Evolutionary conservation across 2,329 filamentous ascomycete genomes (phyloP).

Genomic region (Fusarium burgessii): DNA sequence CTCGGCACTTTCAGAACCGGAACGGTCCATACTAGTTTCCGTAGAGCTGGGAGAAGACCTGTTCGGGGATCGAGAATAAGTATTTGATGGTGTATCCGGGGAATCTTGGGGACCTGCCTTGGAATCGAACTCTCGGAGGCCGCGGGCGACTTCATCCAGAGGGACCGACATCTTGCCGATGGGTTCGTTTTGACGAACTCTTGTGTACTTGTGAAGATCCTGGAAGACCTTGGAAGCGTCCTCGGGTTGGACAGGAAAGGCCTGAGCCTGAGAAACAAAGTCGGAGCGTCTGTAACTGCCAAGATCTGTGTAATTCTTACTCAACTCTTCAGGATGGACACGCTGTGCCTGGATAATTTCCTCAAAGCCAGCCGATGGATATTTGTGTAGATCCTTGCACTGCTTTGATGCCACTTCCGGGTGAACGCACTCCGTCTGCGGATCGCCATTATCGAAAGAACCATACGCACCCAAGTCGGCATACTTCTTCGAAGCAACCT

Average conservation of each 20-base stretch:
- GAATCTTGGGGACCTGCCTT: constrained; percentile 47
- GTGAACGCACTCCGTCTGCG: constrained; percentile 41
- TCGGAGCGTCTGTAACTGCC: constrained; percentile 53
- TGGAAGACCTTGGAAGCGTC: constrained; percentile 55
- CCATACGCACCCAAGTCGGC: constrained; percentile 52
- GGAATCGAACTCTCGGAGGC: constrained; percentile 55
- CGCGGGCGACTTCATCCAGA: constrained; percentile 51
- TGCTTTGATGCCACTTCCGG: constrained; percentile 50
- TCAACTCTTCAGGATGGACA: constrained; percentile 54
- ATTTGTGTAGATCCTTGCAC: constrained; percentile 51
- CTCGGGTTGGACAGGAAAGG: constrained; percentile 50
- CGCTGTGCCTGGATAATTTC: constrained; percentile 44
- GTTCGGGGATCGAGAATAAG: constrained; percentile 42
- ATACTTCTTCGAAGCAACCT: constrained; percentile 55
- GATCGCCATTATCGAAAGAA: constrained; percentile 43
- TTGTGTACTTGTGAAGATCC: constrained; percentile 56
- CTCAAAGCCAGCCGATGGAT: constrained; percentile 49
- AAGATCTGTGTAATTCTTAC: constrained; percentile 57
- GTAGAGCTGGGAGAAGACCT: constrained; percentile 37
- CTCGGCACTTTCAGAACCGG: constrained; percentile 48
- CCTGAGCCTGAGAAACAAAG: constrained; percentile 47
- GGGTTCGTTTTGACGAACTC: constrained; percentile 53
- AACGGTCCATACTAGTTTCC: constrained; percentile 31
- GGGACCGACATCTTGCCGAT: constrained; percentile 47
- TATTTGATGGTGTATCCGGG: constrained; percentile 41